Base-by-base conservation (phyloP, 805 yeast species). In the Hanseniaspora lachancei region DNA sequence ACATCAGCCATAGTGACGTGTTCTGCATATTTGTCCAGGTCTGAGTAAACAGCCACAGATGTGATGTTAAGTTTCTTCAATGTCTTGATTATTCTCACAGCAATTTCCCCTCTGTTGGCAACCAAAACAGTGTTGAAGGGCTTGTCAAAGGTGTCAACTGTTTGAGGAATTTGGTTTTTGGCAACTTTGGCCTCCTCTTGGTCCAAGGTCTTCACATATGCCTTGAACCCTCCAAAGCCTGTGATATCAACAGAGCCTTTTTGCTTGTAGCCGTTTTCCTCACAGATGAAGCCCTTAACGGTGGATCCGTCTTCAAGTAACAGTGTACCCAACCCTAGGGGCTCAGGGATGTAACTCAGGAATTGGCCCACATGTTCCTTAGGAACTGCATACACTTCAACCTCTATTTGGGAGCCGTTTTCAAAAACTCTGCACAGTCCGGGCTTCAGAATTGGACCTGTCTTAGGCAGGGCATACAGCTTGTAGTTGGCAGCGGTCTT, bases 61-160 rank as follows among this genome's bases (percentile, higher is more conserved):
- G 75, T 77, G 62, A 93, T 86, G 3, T 80, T 80, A 60, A 93
- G 68, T 68, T 83, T 84, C 69, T 86, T 86, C 66, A 91, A 74
- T 20, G 98, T 89, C 66, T 79, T 84, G 65, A 91, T 88, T 62
- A 93, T 88, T 64, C 98, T 76, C 34, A 89, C 97, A 2, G 98
- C 97, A 64, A 91, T 91, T 71, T 91, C 98, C 68, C 97, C 97
- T 72, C 98, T 80, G 74, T 91, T 91, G 42, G 97, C 97, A 55
- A 91, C 93, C 56, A 91, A 76, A n/a, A 91, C 96, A 12, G 84
- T 77, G 21, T 81, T 74, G 70, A 89, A 88, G 0, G 95, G 93
- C 63, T 78, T 79, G 57, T 70, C 71, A 18, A 62, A 58, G 24
- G 38, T 39, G 13, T 49, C 51, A 9, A 39, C 35, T 7, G 49